A percentile compares a stretch with the other conserved stretches of the same genome.
Conservation (phyloP, 192 early-diverging fungal species). For the Backusella mclennaniae region DNA sequence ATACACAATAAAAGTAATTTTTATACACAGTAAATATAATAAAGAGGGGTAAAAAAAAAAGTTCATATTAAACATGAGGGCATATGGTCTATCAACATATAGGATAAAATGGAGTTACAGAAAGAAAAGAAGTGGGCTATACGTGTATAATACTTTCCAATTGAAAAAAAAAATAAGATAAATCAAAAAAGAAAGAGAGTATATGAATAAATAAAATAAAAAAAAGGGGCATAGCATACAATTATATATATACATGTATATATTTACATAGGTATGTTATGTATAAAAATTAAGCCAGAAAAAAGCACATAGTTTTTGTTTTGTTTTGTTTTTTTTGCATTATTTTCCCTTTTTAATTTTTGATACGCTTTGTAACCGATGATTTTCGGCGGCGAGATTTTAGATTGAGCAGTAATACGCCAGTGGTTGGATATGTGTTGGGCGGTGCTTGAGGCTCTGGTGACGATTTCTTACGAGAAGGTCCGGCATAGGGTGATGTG, state of each 20-base stretch:
- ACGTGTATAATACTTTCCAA: not conserved
- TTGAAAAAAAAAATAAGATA: not conserved
- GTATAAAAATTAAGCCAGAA: not conserved
- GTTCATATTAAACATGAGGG: not conserved
- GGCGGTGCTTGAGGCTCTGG: not conserved
- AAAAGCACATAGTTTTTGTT: not conserved
- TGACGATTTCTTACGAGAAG: not conserved
- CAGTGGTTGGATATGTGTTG: constrained; percentile 11
- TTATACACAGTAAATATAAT: not conserved
- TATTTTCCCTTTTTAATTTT: not conserved
- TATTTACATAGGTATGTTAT: not conserved
- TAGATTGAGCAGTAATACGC: constrained; percentile 6
- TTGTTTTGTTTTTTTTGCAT: not conserved
- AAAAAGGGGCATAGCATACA: constrained; percentile 1
- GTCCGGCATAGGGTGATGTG: not conserved
- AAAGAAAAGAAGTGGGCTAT: not conserved
- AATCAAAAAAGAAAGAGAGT: not conserved
- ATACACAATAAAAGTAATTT: not conserved
- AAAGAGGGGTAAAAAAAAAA: not conserved
- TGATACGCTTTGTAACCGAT: not conserved
- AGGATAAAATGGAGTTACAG: not conserved
- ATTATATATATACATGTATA: not conserved
- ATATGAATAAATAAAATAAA: not conserved
- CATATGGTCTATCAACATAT: not conserved
- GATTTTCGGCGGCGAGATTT: constrained; percentile 7